phyloP scores from a whole-genome alignment of 768 basidiomycete genomes.

The Cystofilobasidium bisporidii region DNA sequence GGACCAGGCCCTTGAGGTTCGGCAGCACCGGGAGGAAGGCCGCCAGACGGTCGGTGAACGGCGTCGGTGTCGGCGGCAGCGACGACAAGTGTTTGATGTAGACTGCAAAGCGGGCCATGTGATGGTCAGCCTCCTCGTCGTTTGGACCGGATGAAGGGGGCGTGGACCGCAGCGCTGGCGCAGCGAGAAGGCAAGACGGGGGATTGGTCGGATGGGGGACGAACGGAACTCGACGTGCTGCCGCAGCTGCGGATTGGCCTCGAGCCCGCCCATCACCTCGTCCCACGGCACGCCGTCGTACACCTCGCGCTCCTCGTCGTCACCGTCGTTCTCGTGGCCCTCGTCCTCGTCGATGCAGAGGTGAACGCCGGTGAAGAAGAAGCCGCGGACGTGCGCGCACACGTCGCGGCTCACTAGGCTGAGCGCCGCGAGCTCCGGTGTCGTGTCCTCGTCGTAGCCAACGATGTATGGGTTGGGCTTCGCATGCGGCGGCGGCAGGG shows the following conservation, averaged over 20 bases:
- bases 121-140: too few species aligned
- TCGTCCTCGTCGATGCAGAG: constrained; percentile 5
- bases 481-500: constrained; percentile 4
- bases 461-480: background rate
- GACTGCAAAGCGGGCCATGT: too few species aligned
- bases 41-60: background rate
- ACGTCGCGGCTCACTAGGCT: background rate
- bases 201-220: background rate
- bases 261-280: background rate
- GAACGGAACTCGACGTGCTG: constrained; percentile 2
- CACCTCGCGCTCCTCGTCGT: background rate
- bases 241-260: background rate
- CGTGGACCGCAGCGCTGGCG: too few species aligned
- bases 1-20: constrained; percentile 5
- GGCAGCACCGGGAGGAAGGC: background rate
- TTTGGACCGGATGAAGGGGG: too few species aligned
- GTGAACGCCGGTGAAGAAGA: constrained; percentile 8
- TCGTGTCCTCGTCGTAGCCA: constrained; percentile 11
- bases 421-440: constrained; percentile 2
- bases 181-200: background rate
- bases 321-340: background rate
- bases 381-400: background rate
- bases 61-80: background rate
- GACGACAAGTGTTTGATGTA: constrained; percentile 4
- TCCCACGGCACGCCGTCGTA: constrained; percentile 1